Conservation (phyloP, 192 early-diverging fungal genomes). For the Entomortierella chlamydospora region DNA sequence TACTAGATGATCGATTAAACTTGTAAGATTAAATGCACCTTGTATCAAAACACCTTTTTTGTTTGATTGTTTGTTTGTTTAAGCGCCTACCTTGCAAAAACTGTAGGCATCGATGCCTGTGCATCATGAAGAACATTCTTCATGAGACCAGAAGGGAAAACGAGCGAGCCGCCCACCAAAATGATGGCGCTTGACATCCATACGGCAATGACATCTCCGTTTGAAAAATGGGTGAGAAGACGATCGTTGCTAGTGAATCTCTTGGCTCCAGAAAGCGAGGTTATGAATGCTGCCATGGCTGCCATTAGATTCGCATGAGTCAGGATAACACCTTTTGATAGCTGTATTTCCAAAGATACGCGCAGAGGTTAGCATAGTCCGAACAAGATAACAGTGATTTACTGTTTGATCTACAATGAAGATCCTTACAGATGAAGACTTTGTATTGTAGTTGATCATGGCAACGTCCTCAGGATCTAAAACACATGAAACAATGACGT, state of each 20-base stretch:
- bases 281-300: slow-evolving; percentile 53
- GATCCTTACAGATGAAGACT: slow-evolving; percentile 29
- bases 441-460: slow-evolving; percentile 54
- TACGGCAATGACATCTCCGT: slow-evolving; percentile 42
- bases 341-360: slow-evolving; percentile 1
- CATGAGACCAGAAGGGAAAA: slow-evolving; percentile 45
- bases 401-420: too few species aligned
- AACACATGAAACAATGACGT: not conserved
- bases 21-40: not conserved
- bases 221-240: slow-evolving; percentile 42
- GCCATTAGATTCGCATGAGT: slow-evolving; percentile 86
- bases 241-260: slow-evolving; percentile 35
- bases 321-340: slow-evolving; percentile 86
- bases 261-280: slow-evolving; percentile 17
- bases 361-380: too few species aligned
- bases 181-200: slow-evolving; percentile 40
- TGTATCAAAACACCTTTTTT: too few species aligned
- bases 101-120: slow-evolving; percentile 31
- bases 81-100: slow-evolving; percentile 37
- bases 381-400: too few species aligned
- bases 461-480: slow-evolving; percentile 36
- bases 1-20: slow-evolving; percentile 9
- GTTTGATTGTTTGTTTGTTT: not conserved
- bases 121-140: slow-evolving; percentile 50
- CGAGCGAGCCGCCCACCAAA: slow-evolving; percentile 29